Conservation (phyloP, 352 stramenopile genomes). For the Phytophthora tentaculata region DNA sequence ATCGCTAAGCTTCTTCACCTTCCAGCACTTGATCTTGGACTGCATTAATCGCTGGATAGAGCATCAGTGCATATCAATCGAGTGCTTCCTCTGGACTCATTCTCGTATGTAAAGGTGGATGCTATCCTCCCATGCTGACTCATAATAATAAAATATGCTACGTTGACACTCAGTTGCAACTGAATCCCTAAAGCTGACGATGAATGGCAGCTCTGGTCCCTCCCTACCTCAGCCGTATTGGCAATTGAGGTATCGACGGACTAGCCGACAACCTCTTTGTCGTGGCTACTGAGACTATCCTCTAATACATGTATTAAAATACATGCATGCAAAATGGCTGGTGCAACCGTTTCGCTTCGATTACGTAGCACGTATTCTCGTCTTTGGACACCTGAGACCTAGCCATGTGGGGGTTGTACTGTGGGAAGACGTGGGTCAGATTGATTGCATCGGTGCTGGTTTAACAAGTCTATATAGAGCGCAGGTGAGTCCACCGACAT, state of each 20-base stretch:
- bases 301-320: too few relatives aligned
- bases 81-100: not conserved
- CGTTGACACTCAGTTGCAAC: too few relatives aligned
- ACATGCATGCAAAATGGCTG: too few relatives aligned
- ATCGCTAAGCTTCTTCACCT: not conserved
- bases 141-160: too few relatives aligned
- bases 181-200: not conserved
- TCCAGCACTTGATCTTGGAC: not conserved
- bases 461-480: conserved; percentile 19
- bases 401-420: conserved; percentile 11
- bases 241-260: not conserved
- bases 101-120: not conserved
- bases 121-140: not conserved
- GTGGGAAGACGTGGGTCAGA: conserved; percentile 22
- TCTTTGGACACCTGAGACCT: too few relatives aligned
- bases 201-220: not conserved
- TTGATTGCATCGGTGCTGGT: conserved; percentile 1
- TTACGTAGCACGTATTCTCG: not conserved
- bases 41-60: not conserved
- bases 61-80: not conserved
- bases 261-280: conserved; percentile 10
- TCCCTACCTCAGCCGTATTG: not conserved
- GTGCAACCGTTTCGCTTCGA: not conserved
- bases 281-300: not conserved
- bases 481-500: conserved; percentile 21